Percentiles rank a stretch among this genome's conserved stretches.
Evolutionary conservation across 208 protist species (phyloP).

Genomic region (Naegleria lovaniensis): DNA sequence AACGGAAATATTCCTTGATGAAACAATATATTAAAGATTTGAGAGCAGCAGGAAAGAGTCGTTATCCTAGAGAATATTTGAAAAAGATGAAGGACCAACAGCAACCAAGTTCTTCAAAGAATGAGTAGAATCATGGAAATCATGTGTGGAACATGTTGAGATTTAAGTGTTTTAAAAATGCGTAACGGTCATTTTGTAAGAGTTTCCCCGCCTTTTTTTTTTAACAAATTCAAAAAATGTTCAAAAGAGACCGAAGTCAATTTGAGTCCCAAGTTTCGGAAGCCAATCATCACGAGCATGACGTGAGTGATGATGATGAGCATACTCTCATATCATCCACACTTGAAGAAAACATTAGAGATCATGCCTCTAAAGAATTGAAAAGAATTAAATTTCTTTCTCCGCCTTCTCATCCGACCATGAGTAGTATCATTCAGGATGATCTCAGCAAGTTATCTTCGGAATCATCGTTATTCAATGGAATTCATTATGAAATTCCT

Average conservation of each 20-base stretch:
- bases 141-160: no score
- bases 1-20: background rate
- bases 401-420: background rate
- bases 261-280: background rate
- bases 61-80: background rate
- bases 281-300: background rate
- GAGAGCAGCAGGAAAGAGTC: background rate
- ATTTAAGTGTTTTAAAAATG: no score
- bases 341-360: background rate
- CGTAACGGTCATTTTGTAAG: no score
- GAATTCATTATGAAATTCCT: background rate
- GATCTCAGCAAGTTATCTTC: background rate
- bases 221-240: background rate
- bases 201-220: background rate
- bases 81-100: background rate
- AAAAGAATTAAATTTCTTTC: background rate
- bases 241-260: background rate
- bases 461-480: background rate
- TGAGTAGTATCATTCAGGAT: background rate
- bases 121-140: no score
- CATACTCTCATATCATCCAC: background rate
- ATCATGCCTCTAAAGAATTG: background rate
- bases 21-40: conserved; percentile 9
- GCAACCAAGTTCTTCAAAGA: no score
- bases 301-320: background rate